A percentile compares a stretch with the other conserved stretches of the same genome.
Evolutionary conservation across 2,329 filamentous ascomycete species (phyloP).

Genomic region (Leptographium galeiforme): DNA sequence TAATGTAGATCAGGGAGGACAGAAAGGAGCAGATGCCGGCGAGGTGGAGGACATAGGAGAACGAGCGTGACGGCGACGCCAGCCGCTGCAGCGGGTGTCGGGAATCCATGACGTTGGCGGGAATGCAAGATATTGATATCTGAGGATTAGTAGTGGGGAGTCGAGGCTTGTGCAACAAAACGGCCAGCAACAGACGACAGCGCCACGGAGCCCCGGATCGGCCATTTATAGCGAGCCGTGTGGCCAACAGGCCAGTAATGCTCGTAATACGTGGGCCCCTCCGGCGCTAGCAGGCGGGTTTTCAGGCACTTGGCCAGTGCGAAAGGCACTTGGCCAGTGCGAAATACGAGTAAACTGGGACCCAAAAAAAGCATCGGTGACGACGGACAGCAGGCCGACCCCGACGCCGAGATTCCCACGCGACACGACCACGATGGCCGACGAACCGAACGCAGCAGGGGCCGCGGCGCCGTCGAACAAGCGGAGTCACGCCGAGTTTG

Average conservation of each 20-base stretch:
- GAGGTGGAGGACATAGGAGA: constrained; percentile 50
- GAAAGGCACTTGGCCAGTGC: background rate
- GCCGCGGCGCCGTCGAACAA: constrained; percentile 29
- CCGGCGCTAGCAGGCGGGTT: background rate
- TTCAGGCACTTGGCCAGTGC: too few species aligned
- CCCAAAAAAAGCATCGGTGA: background rate
- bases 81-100: constrained; percentile 53
- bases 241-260: too few species aligned
- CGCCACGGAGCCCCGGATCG: background rate
- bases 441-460: constrained; percentile 15
- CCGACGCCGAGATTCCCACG: background rate
- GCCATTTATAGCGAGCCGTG: background rate
- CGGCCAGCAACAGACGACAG: background rate
- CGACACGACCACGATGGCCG: constrained; percentile 5
- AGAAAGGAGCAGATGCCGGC: constrained; percentile 38
- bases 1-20: constrained; percentile 39
- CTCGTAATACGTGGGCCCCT: background rate
- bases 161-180: background rate
- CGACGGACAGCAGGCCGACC: constrained; percentile 12
- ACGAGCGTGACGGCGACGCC: constrained; percentile 47
- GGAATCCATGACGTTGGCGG: constrained; percentile 20
- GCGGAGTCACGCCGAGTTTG: constrained; percentile 43
- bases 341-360: background rate
- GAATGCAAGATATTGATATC: background rate
- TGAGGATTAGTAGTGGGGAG: background rate